A percentile compares a stretch with the other conserved stretches of the same genome.
These are phyloP conservation scores for Prunus kanzakura DNA, from an alignment of 306 rosid genomes.

Conservation along the genomic window DNA sequence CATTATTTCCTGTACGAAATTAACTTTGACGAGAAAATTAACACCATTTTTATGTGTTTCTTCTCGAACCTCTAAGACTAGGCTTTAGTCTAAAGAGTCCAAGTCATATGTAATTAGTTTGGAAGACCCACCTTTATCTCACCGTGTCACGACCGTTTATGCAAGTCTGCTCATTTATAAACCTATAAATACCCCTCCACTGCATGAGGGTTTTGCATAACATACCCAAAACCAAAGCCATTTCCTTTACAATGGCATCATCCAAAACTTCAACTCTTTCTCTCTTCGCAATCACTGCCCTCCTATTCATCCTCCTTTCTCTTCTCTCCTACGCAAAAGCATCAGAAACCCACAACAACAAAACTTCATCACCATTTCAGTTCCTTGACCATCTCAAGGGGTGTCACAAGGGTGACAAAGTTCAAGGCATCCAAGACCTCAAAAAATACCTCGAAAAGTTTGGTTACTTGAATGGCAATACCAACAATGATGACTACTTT, in stretches of 20 bases:
- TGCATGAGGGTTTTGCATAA: background rate
- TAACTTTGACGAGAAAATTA: no score
- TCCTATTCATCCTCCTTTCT: background rate
- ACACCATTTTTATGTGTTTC: no score
- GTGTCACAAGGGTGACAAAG: conserved; percentile 34
- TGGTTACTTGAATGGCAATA: conserved; percentile 32
- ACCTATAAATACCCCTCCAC: background rate
- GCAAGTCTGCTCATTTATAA: background rate
- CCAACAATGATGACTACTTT: conserved; percentile 12
- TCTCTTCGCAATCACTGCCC: background rate
- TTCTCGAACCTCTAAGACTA: no score
- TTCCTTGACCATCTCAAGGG: conserved; percentile 35
- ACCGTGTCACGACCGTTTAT: no score
- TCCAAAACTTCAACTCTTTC: background rate
- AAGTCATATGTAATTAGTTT: no score
- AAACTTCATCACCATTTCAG: conserved; percentile 12
- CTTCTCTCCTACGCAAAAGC: background rate
- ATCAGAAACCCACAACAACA: conserved; percentile 1
- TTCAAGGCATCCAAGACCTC: conserved; percentile 31
- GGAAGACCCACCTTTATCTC: no score
- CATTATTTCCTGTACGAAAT: no score
- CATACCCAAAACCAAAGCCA: background rate
- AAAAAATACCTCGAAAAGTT: conserved; percentile 35
- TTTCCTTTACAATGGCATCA: conserved; percentile 16
- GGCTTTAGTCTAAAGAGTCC: no score